A percentile compares a stretch with the other conserved stretches of the same genome.
phyloP scores from a whole-genome alignment of 2,329 filamentous ascomycete genomes.

The Dactylonectria macrodidyma region DNA sequence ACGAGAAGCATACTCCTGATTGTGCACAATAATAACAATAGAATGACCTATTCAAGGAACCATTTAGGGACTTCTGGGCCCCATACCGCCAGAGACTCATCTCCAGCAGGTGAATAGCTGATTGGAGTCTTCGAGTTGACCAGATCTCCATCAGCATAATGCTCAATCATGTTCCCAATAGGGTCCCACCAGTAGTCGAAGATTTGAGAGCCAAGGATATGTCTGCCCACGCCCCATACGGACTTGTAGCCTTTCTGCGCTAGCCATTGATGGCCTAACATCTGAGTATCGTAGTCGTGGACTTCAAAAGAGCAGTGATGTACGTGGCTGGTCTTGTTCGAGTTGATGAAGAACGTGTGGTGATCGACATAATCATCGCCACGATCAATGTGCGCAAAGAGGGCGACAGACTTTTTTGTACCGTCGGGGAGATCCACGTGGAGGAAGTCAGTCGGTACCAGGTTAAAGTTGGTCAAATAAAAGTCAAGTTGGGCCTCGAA shows the following conservation, averaged over 20 bases:
- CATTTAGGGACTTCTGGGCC: slow-evolving; percentile 18
- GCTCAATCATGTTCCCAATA: slow-evolving; percentile 22
- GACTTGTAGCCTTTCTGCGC: slow-evolving; percentile 72
- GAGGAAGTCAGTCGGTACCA: slow-evolving; percentile 27
- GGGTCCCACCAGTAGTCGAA: slow-evolving; percentile 61
- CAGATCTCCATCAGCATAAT: slow-evolving; percentile 26
- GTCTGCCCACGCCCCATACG: slow-evolving; percentile 80
- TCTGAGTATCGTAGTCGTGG: slow-evolving; percentile 79
- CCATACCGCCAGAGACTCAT: slow-evolving; percentile 23
- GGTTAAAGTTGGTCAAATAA: slow-evolving; percentile 22
- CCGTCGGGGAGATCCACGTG: slow-evolving; percentile 12
- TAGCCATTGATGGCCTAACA: slow-evolving; percentile 79
- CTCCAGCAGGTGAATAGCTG: slow-evolving; percentile 4
- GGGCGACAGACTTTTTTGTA: slow-evolving; percentile 1
- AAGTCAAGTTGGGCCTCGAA: slow-evolving; percentile 22
- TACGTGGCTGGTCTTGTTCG: slow-evolving; percentile 66
- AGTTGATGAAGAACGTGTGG: slow-evolving; percentile 66
- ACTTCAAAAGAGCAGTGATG: slow-evolving; percentile 81
- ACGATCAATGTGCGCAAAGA: slow-evolving; percentile 62
- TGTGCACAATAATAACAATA: not conserved
- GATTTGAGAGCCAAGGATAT: slow-evolving; percentile 79
- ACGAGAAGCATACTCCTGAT: too few relatives aligned
- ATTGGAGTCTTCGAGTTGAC: slow-evolving; percentile 19
- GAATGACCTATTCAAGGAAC: slow-evolving; percentile 6
- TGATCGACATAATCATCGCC: slow-evolving; percentile 64